Base-by-base conservation (phyloP, 2,329 filamentous ascomycete genomes). In the Colletotrichum sp. region DNA sequence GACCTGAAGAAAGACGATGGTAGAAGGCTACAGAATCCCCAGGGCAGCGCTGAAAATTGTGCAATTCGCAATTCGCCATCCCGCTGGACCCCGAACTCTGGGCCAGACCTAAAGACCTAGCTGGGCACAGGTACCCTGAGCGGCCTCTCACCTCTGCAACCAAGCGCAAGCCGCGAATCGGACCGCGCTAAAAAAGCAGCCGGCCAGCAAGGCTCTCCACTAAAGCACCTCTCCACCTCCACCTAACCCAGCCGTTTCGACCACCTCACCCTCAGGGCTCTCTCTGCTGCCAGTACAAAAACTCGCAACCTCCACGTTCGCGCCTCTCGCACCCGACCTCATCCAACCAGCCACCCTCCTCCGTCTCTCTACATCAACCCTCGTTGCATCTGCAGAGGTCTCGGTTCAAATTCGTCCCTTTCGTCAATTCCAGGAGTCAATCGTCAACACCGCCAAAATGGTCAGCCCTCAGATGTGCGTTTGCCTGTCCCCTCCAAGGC, bases 381-480 rank as follows among this genome's bases (percentile, higher is more conserved):
- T 30, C 60, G 18, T 43, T 32, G 43, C 71, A 71, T 39, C 52
- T 9, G 65, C 57, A 60, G 63, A 67, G 68, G 68, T 63, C 24
- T 39, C 59, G 52, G 18, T 10, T 69, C 28, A 48, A 4, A 10
- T 57, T 30, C 36, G 24, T 36, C 18, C 36, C 21, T 28, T 39
- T 64, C 24, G 65, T 71, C 64, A 21, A 24, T 60, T 1, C 14
- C 24, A n/a, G 18, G 39, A 52, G 36, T 43, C 34, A 13, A 36
- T 52, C 18, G 26, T 57, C 24, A 59, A 66, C 13, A 72, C 74
- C 75, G 74, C 76, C 79, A 81, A 69, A 75, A 80, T 81, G 79
- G 77, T 80, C 43, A 81, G 76, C 77, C 77, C 80, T 68, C 80
- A 81, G 77, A 79, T 81, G 80, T 81, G 78, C 76, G 80, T 75